Evolutionary conservation across 306 rosid genomes (phyloP), one percentile per base, ranked within the genome.

Genomic region (Cicer cuneatum): DNA sequence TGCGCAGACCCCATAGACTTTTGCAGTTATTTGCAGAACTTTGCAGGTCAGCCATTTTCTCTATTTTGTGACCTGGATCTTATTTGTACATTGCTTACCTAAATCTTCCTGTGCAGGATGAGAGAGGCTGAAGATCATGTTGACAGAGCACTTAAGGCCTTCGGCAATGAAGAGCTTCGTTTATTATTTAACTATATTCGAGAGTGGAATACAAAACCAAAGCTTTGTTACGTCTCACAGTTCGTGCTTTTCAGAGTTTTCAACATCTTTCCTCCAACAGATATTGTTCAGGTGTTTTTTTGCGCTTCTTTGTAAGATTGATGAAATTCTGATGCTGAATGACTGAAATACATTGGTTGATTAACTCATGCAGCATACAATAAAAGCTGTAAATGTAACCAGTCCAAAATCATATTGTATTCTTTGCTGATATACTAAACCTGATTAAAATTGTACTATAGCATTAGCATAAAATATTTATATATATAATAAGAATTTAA

Each of bases 201-300:
- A 63, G 96, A 94, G 74, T 94, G 97, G 98, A 94, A 94, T 83
- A 83, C 97, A 21, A 94, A 89, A 70, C 93, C 98, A 39, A 94
- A 90, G 81, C 85, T 82, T 58, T 91, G 96, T 83, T 91, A 94
- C 72, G 93, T 91, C 72, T 92, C 96, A 43, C 98, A 94, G 69
- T 86, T 82, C 2, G 93, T 91, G 81, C 91, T 94, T 73, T 88
- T 68, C 78, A 88, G 85, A 78, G 81, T 89, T 76, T 92, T 94
- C 87, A 87, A 79, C 83, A 82, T 85, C 83, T 82, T 89, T 71
- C 85, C 88, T 80, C 97, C 98, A 48, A 86, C 86, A 57, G 90
- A 86, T 67, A 83, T 91, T 58, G 76, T 81, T 57, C 82, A 94
- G 96, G 97, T 91, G 61, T 43, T 76, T 63, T 58, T 62, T 53